A percentile compares a stretch with the other conserved stretches of the same genome.
phyloP scores from a whole-genome alignment of 192 early-diverging fungal genomes.

The Umbelopsis ramanniana region DNA sequence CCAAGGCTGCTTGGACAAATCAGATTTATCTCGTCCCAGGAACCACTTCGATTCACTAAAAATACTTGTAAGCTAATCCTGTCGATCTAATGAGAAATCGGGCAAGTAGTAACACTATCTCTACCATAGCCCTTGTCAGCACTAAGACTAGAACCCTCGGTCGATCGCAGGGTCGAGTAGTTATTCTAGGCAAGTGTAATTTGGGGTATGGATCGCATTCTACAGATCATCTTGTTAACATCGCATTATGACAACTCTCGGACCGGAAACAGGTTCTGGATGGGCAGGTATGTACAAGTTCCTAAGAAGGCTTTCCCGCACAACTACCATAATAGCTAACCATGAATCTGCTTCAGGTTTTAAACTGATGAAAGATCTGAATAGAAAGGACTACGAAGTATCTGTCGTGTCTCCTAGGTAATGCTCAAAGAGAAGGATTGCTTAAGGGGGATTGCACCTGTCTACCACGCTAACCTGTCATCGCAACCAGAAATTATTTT shows the following conservation, averaged over 20 bases:
- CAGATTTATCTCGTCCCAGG: neutral
- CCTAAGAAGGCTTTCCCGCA: neutral
- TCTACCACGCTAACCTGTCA: neutral
- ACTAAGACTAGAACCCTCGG: constrained; percentile 33
- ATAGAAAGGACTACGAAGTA: constrained; percentile 70
- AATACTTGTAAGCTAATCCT: neutral
- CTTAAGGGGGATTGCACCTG: neutral
- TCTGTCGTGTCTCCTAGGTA: constrained; percentile 80
- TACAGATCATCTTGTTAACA: neutral
- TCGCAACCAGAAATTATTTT: constrained; percentile 69
- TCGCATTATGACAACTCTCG: constrained; percentile 14
- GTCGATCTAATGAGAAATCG: neutral
- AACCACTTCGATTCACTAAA: constrained; percentile 18
- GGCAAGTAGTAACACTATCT: neutral
- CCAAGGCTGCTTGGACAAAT: neutral
- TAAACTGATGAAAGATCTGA: constrained; percentile 70
- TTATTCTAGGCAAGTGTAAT: constrained; percentile 38
- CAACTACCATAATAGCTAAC: neutral
- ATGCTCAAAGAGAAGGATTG: neutral
- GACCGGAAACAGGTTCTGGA: constrained; percentile 49
- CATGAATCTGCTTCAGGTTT: constrained; percentile 57
- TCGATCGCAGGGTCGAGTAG: constrained; percentile 37
- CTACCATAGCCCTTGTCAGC: constrained; percentile 9
- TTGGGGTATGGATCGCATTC: neutral
- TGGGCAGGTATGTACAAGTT: constrained; percentile 50